phyloP scores from a whole-genome alignment of 1,139 yeast species.

The Petasospora rhodanensis region DNA sequence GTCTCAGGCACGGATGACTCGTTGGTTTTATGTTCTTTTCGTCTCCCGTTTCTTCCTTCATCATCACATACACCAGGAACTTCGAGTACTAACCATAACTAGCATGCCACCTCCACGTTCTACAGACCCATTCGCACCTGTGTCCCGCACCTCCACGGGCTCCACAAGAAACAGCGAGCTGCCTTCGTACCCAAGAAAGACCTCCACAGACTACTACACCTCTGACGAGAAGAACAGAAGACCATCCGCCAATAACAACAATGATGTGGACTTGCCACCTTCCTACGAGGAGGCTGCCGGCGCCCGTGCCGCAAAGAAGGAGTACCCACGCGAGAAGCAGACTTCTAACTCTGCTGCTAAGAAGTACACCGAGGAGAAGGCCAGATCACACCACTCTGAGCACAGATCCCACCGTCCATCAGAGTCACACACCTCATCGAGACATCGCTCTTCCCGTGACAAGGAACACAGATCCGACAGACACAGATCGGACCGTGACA shows the following conservation, averaged over 20 bases:
- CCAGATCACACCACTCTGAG: conserved; percentile 2
- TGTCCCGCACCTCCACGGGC: conserved; percentile 36
- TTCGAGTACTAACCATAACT: conserved; percentile 4
- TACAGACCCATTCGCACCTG: conserved; percentile 54
- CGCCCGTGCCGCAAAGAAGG: conserved; percentile 34
- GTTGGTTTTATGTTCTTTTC: too few relatives aligned
- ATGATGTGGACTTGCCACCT: conserved; percentile 39
- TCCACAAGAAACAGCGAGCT: conserved; percentile 6
- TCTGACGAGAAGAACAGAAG: conserved; percentile 20
- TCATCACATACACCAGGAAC: too few relatives aligned
- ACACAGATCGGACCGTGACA: background rate
- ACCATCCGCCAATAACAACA: conserved; percentile 3
- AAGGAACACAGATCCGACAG: conserved; percentile 4
- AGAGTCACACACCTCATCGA: conserved; percentile 5
- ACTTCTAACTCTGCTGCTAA: conserved; percentile 11
- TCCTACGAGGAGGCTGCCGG: conserved; percentile 70
- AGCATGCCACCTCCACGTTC: conserved; percentile 36
- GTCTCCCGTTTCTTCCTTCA: too few relatives aligned
- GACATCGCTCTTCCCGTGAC: conserved; percentile 6
- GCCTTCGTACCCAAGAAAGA: conserved; percentile 13
- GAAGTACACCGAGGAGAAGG: conserved; percentile 10
- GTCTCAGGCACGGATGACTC: too few relatives aligned
- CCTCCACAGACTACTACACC: conserved; percentile 13
- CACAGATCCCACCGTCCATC: conserved; percentile 7
- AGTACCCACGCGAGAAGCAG: conserved; percentile 49